Evolutionary conservation across 768 basidiomycete species (phyloP), one percentile per base, ranked within the genome.

Genomic region (Leccinum pellstonianum): DNA sequence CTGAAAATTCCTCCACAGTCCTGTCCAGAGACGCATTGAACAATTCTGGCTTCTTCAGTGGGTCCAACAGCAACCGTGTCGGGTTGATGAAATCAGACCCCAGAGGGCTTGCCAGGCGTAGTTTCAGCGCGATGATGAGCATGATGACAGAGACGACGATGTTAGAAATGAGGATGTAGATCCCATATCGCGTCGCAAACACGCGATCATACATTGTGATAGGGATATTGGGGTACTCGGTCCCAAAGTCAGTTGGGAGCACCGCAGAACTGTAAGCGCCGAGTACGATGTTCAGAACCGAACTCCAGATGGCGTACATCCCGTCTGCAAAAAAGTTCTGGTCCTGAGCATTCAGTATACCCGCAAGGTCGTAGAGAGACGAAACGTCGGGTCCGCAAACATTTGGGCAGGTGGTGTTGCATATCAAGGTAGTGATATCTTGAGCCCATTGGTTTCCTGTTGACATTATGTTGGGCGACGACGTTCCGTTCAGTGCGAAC

Each of bases 401-500:
- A 5, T n/a, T 5, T 17, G 63, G 27, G 2, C 11, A 35, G 3
- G 46, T 52, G 10, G 58, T 41, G 1, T 65, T 58, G 49, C 61
- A 64, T 8, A 68, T 55, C 11, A 69, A 23, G 47, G 29, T 59
- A 8, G 56, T 54, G 47, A 69, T 64, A 37, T 66, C 68, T 56
- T 56, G 54, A 11, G 57, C 63, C 65, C 68, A 69, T 9, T 51
- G 62, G 9, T 27, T 50, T 43, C 37, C 48, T 5, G 5, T 31
- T 25, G 50, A 10, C 61, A 59, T 64, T 29, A 58, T 51, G 19
- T 62, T 63, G 17, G 56, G 54, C 55, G 59, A 55, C 3, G 60
- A 59, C n/a, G 62, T 64, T 19, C 65, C 62, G n/a, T 69, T 58
- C 19, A 25, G 51, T 14, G 57, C 27, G 19, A 69, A 66, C 35